phyloP scores from a whole-genome alignment of 2,329 filamentous ascomycete species.

The Fusarium buharicum region DNA sequence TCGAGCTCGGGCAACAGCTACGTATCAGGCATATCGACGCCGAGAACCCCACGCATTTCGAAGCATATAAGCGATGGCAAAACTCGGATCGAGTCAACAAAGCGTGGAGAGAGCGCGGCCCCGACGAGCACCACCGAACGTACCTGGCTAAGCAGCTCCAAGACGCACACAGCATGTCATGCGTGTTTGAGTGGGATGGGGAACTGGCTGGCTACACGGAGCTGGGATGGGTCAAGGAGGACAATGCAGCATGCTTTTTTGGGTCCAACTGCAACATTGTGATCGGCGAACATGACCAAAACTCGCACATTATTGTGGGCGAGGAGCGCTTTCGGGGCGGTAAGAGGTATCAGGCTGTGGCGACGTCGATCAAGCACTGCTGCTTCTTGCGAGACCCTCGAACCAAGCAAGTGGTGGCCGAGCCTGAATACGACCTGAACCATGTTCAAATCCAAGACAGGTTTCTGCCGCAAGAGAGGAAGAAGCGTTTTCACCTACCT shows the following conservation, averaged over 20 bases:
- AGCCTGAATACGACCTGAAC: conserved; percentile 39
- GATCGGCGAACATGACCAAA: conserved; percentile 46
- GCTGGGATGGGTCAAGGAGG: conserved; percentile 44
- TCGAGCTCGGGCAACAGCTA: conserved; percentile 42
- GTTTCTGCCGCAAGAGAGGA: conserved; percentile 44
- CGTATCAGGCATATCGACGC: conserved; percentile 44
- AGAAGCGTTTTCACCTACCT: conserved; percentile 45
- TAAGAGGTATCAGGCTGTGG: conserved; percentile 43
- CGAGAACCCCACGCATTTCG: conserved; percentile 40
- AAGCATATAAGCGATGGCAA: conserved; percentile 42
- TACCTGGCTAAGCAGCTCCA: conserved; percentile 42
- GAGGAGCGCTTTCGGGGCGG: conserved; percentile 45
- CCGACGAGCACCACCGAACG: conserved; percentile 43
- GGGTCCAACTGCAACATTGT: conserved; percentile 43
- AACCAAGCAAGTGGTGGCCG: conserved; percentile 43
- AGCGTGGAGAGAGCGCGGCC: conserved; percentile 43
- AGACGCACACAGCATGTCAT: conserved; percentile 45
- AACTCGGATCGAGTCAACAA: conserved; percentile 47
- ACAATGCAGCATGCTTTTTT: conserved; percentile 46
- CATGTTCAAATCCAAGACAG: conserved; percentile 42
- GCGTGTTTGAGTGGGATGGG: conserved; percentile 46
- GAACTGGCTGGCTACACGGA: conserved; percentile 45
- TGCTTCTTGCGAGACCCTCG: conserved; percentile 45
- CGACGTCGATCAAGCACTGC: conserved; percentile 45
- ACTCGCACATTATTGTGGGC: conserved; percentile 44